These are phyloP conservation scores for Tremella yokohamensis DNA, from an alignment of 768 basidiomycete species.

Conservation along the genomic window DNA sequence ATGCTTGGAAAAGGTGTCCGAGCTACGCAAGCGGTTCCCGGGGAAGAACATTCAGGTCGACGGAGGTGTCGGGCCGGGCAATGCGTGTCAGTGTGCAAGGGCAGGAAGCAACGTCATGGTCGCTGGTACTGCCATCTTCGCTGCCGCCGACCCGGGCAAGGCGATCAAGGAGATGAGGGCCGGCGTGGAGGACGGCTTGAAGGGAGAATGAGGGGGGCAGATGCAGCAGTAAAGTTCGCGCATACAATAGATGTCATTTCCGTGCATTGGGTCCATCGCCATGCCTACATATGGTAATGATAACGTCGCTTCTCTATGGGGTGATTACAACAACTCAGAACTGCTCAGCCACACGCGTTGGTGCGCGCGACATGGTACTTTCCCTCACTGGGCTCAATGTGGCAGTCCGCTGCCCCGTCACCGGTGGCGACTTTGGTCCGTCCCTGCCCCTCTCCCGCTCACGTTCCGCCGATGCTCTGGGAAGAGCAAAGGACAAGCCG, in stretches of 20 bases:
- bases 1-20: conserved; percentile 87
- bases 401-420: not conserved
- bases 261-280: too few species aligned
- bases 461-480: conserved; percentile 2
- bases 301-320: too few species aligned
- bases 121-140: conserved; percentile 93
- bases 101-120: conserved; percentile 98
- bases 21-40: conserved; percentile 85
- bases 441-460: not conserved
- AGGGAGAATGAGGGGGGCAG: conserved; percentile 9
- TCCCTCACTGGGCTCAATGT: conserved; percentile 1
- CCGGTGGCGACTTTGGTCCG: not conserved
- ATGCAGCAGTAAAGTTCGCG: too few species aligned
- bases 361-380: conserved; percentile 1
- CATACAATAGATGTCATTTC: too few species aligned
- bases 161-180: conserved; percentile 58
- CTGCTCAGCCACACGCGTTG: not conserved
- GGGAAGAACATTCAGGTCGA: conserved; percentile 97
- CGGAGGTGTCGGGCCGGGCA: conserved; percentile 91
- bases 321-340: not conserved
- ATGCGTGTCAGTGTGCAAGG: conserved; percentile 77
- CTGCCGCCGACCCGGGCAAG: conserved; percentile 68
- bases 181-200: conserved; percentile 19
- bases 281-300: too few species aligned
- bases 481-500: not conserved